A percentile compares a stretch with the other conserved stretches of the same genome.
These are phyloP conservation scores for Trifolium dubium DNA, from an alignment of 306 rosid species.

Conservation along the genomic window DNA sequence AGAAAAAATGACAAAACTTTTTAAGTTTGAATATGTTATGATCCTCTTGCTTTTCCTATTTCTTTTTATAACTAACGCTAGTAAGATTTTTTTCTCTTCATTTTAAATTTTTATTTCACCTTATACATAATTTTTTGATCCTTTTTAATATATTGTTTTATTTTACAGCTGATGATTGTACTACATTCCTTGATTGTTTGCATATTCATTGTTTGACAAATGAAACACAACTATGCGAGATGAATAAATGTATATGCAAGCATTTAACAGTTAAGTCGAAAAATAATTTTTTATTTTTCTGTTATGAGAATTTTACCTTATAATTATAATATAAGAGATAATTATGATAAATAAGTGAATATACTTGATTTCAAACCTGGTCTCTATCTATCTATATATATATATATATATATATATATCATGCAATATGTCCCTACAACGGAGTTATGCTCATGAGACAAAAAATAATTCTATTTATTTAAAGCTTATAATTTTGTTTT, in stretches of 20 bases:
- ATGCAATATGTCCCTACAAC: no score
- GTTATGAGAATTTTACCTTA: no score
- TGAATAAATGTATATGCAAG: not conserved
- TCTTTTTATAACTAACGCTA: not conserved
- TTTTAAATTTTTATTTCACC: not conserved
- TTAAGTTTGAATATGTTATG: not conserved
- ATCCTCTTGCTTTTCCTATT: not conserved
- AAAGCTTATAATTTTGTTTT: not conserved
- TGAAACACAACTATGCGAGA: not conserved
- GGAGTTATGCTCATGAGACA: no score
- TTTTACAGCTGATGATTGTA: not conserved
- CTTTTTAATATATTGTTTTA: not conserved
- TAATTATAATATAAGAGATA: no score
- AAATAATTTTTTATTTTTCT: not conserved
- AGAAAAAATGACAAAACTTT: not conserved
- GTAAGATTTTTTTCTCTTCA: not conserved
- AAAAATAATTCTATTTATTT: not conserved
- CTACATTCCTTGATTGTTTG: not conserved
- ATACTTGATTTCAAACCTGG: no score
- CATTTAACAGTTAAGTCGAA: not conserved
- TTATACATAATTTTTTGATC: not conserved
- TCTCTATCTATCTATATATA: no score
- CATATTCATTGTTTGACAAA: not conserved
- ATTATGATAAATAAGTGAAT: no score
- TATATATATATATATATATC: no score